Evolutionary conservation across 345 rosid species (phyloP), one percentile per base, ranked within the genome.

Genomic region (Turnera subulata): DNA sequence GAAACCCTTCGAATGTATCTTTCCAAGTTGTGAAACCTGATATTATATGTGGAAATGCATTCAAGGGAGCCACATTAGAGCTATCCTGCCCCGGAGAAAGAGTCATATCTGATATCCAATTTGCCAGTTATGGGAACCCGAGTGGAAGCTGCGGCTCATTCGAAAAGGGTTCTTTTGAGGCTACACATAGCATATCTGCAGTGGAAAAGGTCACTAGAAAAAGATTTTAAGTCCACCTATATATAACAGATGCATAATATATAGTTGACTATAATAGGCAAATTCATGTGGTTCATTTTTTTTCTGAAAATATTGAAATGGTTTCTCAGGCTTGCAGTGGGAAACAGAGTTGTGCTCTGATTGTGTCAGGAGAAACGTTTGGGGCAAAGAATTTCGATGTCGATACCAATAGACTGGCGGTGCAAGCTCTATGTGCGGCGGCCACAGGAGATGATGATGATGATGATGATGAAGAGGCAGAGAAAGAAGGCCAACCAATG

Each of bases 51-150:
- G 61, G 23, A 12, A 46, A 37, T 18, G 68, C 46, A 8, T 38
- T n/a, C 14, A 55, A 47, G 38, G 46, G 53, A 40, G 47, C 46
- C 26, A 48, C 61, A 11, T 20, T 64, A 17, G 61, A 64, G 19
- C 21, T 64, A 20, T 35, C 60, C 6, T 64, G 68, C 21, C 22
- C 11, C 1, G 43, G 53, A 1, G 46, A 39, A 6, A 21, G 52
- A 24, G 6, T 24, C 7, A 64, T 64, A 26, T 55, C 56, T 0
- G 50, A 6, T 14, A 19, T 55, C n/a, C 2, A 64, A 37, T 64
- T 64, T n/a, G 55, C 61, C 19, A 64, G 49, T 49, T 64, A 16
- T 12, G 68, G 56, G 11, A 32, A 55, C 32, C 61, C 61, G 14
- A 32, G 26, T 0, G 61, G 61, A 16, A 18, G n/a, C 1, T 55